Percentiles rank a stretch among this genome's conserved stretches.
Conservation (phyloP, 2,329 filamentous ascomycete genomes). For the Alternaria sp. region DNA sequence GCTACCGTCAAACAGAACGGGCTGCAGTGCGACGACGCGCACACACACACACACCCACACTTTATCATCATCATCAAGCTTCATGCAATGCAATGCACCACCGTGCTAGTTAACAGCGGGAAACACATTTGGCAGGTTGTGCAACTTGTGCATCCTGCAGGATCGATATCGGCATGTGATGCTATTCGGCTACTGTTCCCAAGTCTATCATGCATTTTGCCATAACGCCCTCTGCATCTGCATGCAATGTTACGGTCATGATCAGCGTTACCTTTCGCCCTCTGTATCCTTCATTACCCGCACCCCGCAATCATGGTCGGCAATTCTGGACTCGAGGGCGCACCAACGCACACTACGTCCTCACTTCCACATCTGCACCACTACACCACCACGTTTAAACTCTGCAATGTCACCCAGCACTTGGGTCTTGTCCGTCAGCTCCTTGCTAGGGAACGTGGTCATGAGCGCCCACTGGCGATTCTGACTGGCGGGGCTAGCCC, state of each 20-base stretch:
- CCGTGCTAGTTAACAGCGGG: slow-evolving; percentile 5
- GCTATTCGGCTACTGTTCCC: slow-evolving; percentile 4
- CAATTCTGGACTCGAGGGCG: slow-evolving; percentile 2
- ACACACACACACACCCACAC: background rate
- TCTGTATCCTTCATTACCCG: slow-evolving; percentile 1
- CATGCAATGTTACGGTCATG: background rate
- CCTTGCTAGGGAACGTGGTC: slow-evolving; percentile 84
- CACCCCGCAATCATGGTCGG: slow-evolving; percentile 5
- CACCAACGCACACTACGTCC: slow-evolving; percentile 1
- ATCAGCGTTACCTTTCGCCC: background rate
- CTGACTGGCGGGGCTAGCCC: slow-evolving; percentile 66
- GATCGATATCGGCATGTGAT: slow-evolving; percentile 6
- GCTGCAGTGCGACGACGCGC: slow-evolving; percentile 12
- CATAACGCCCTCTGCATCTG: slow-evolving; percentile 2
- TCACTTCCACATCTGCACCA: slow-evolving; percentile 64
- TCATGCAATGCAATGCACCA: slow-evolving; percentile 17
- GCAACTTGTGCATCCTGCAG: slow-evolving; percentile 14
- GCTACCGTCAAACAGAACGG: background rate
- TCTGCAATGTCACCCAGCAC: slow-evolving; percentile 59
- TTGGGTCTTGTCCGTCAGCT: slow-evolving; percentile 71
- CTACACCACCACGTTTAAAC: slow-evolving; percentile 63
- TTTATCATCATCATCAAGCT: background rate
- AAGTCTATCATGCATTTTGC: slow-evolving; percentile 9
- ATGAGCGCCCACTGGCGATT: slow-evolving; percentile 75
- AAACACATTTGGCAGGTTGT: slow-evolving; percentile 12